These are phyloP conservation scores for Diaporthe sp. DNA, from an alignment of 2,329 filamentous ascomycete species.

Conservation along the genomic window DNA sequence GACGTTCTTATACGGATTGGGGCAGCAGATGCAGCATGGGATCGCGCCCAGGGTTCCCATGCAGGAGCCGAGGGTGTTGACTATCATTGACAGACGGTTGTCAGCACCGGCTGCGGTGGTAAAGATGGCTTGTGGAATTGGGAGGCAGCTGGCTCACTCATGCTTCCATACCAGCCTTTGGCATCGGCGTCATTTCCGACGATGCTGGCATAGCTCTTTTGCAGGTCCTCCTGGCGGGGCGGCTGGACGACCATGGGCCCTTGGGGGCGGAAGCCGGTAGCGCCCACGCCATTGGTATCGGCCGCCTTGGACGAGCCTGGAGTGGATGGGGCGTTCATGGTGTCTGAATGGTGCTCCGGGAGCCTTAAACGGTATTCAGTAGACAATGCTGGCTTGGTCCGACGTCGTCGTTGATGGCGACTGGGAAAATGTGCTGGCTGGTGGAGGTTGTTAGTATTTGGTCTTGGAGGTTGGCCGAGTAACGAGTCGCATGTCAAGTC, in stretches of 20 bases:
- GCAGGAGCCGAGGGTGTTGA: slow-evolving; percentile 80
- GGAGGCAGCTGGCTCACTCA: slow-evolving; percentile 73
- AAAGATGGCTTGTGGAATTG: neutral
- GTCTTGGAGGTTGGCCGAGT: neutral
- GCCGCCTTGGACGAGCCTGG: slow-evolving; percentile 44
- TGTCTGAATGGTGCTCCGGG: slow-evolving; percentile 3
- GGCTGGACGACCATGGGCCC: slow-evolving; percentile 81
- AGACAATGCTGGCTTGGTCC: neutral
- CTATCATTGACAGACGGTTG: slow-evolving; percentile 50
- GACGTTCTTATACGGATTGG: slow-evolving; percentile 96
- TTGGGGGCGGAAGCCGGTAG: slow-evolving; percentile 63
- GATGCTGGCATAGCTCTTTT: slow-evolving; percentile 81
- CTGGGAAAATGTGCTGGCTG: neutral
- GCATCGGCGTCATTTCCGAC: slow-evolving; percentile 76
- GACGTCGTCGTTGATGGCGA: neutral
- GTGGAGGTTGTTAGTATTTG: neutral
- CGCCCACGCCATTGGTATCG: slow-evolving; percentile 43
- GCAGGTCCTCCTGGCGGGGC: slow-evolving; percentile 85
- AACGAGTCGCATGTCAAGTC: neutral
- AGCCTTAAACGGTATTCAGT: slow-evolving; percentile 11
- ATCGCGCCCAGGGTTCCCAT: slow-evolving; percentile 88
- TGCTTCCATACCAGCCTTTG: slow-evolving; percentile 89
- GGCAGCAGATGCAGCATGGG: slow-evolving; percentile 91
- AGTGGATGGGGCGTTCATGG: slow-evolving; percentile 24
- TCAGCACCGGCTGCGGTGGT: neutral